A percentile compares a stretch with the other conserved stretches of the same genome.
Conservation (phyloP, 148 eudicot species). For the Hydrangea macrophylla region DNA sequence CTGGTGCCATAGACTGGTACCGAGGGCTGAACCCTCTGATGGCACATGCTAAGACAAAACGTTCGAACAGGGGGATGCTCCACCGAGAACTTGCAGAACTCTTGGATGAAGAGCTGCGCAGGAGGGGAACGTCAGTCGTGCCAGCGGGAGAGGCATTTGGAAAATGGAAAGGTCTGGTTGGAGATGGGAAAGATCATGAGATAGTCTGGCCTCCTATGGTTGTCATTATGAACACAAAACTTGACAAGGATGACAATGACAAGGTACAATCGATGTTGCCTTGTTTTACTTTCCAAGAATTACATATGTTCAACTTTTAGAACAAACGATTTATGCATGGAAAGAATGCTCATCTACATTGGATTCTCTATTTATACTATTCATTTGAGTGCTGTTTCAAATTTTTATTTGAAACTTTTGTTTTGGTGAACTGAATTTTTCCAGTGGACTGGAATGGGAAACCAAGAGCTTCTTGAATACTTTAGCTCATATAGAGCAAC, state of each 20-base stretch:
- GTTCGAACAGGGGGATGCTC: slow-evolving; percentile 54
- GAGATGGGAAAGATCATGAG: slow-evolving; percentile 35
- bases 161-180: slow-evolving; percentile 53
- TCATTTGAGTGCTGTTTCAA: not conserved
- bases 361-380: no score
- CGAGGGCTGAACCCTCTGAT: slow-evolving; percentile 60
- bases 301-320: not conserved
- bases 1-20: slow-evolving; percentile 81
- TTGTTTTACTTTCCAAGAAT: not conserved
- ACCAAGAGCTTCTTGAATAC: slow-evolving; percentile 65
- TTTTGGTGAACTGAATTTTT: no score
- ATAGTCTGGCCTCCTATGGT: slow-evolving; percentile 96
- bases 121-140: slow-evolving; percentile 51
- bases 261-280: slow-evolving; percentile 34
- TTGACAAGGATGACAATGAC: slow-evolving; percentile 56
- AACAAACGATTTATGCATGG: not conserved
- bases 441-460: slow-evolving; percentile 90
- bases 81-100: slow-evolving; percentile 63
- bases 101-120: slow-evolving; percentile 64
- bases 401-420: no score
- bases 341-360: not conserved
- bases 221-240: slow-evolving; percentile 56
- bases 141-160: slow-evolving; percentile 58
- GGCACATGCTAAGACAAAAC: slow-evolving; percentile 65
- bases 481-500: slow-evolving; percentile 48